These are phyloP conservation scores for Lentinula raphanica DNA, from an alignment of 768 basidiomycete genomes.

Conservation along the genomic window DNA sequence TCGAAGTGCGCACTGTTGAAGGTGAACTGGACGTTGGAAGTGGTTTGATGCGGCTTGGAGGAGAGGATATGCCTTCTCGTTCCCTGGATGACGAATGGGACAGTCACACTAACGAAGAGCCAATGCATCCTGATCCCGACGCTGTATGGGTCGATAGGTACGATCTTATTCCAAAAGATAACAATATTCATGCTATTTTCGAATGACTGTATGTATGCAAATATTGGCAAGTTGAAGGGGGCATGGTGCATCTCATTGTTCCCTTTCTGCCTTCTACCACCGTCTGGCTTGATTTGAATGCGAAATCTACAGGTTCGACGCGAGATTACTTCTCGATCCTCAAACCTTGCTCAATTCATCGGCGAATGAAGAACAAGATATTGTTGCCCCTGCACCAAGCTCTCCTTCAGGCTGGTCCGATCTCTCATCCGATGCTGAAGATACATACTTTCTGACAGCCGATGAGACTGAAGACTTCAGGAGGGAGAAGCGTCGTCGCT, in stretches of 20 bases:
- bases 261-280: slow-evolving; percentile 1
- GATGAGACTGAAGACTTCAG: slow-evolving; percentile 63
- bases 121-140: slow-evolving; percentile 12
- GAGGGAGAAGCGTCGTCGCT: slow-evolving; percentile 59
- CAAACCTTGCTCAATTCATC: slow-evolving; percentile 19
- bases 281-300: slow-evolving; percentile 18
- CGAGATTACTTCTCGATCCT: slow-evolving; percentile 65
- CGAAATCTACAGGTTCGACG: slow-evolving; percentile 59
- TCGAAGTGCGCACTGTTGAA: slow-evolving; percentile 12
- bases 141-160: slow-evolving; percentile 83
- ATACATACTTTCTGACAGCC: slow-evolving; percentile 73
- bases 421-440: slow-evolving; percentile 80
- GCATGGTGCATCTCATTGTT: neutral
- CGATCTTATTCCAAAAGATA: slow-evolving; percentile 18
- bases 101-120: slow-evolving; percentile 8
- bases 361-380: slow-evolving; percentile 4
- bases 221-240: neutral
- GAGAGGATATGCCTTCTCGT: slow-evolving; percentile 4
- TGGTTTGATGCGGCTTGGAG: slow-evolving; percentile 22
- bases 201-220: neutral
- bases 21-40: slow-evolving; percentile 5
- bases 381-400: slow-evolving; percentile 16
- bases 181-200: neutral
- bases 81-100: slow-evolving; percentile 22
- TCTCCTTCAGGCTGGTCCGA: slow-evolving; percentile 76